Evolutionary conservation across 495 filamentous ascomycete species (phyloP).

Genomic region (Trypethelium eluteriae): DNA sequence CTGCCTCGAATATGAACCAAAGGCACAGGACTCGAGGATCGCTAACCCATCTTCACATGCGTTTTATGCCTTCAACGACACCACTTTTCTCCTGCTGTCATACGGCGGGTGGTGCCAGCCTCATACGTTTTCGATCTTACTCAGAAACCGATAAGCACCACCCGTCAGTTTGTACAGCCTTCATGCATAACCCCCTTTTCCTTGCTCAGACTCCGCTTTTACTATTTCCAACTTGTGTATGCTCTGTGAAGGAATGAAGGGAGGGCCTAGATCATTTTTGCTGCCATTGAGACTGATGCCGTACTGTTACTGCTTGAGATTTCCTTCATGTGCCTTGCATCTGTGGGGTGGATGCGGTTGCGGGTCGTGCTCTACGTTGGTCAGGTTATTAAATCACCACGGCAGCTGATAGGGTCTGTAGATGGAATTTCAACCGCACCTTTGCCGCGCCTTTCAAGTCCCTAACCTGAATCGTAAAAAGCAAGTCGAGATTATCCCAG

Average conservation of each 20-base stretch:
- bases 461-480: not conserved
- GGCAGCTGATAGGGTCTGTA: constrained; percentile 1
- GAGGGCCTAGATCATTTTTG: not conserved
- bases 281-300: not conserved
- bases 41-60: not conserved
- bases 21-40: not conserved
- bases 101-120: not conserved
- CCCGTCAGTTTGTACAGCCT: constrained; percentile 4
- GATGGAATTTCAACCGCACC: not conserved
- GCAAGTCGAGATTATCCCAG: not conserved
- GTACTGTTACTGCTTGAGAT: not conserved
- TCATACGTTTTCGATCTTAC: not conserved
- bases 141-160: not conserved
- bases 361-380: too few relatives aligned
- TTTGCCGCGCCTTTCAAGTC: not conserved
- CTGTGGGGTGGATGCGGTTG: not conserved
- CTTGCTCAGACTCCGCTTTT: not conserved
- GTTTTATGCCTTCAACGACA: not conserved
- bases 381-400: not conserved
- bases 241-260: not conserved
- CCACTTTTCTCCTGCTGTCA: not conserved
- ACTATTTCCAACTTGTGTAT: not conserved
- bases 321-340: constrained; percentile 8
- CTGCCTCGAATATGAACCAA: not conserved
- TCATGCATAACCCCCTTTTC: not conserved